Base-by-base conservation (phyloP, 441 rosid genomes). In the Geranium incanum region DNA sequence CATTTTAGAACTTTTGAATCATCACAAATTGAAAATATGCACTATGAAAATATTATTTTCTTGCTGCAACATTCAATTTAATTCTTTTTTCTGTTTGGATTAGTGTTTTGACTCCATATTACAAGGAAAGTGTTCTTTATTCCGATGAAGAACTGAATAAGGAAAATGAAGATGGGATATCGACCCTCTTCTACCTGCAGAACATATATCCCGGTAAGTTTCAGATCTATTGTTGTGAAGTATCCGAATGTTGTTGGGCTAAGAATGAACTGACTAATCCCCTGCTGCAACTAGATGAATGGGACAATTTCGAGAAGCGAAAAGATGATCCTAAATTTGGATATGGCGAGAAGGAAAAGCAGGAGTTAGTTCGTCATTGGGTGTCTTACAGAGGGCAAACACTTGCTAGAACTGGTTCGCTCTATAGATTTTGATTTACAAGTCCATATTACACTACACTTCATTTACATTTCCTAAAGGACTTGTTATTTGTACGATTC, bases 71-170 rank as follows among this genome's bases (percentile, higher is more conserved):
- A 28, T 28, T 77, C 15, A 62, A 60, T 59, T 71, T 8, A 66
- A 6, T 45, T 45, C 12, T 71, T 72, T 76, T 1, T 72, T 71
- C 45, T 77, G 33, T 78, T 69, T 74, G 73, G 16, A 70, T 74
- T 73, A 95, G 99, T 80, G 97, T 95, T 76, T 86, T 95, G 89
- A 95, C 99, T 73, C 99, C 98, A 39, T 95, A 88, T 65, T 89
- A 84, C 84, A 93, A 81, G 76, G 99, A 93, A 82, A 92, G 89
- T 76, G 98, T 95, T 76, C 87, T 95, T 5, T 93, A 93, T 79
- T 95, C 99, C 36, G 85, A 80, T 11, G 98, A 91, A 0, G 98
- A 95, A 11, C 96, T 93, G 77, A 72, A 87, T 55, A 77, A 74
- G 81, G 93, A 92, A 84, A 95, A 95, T 71, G 99, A 95, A 82